phyloP scores from a whole-genome alignment of 208 protist species.

The Leishmania guyanensis region DNA sequence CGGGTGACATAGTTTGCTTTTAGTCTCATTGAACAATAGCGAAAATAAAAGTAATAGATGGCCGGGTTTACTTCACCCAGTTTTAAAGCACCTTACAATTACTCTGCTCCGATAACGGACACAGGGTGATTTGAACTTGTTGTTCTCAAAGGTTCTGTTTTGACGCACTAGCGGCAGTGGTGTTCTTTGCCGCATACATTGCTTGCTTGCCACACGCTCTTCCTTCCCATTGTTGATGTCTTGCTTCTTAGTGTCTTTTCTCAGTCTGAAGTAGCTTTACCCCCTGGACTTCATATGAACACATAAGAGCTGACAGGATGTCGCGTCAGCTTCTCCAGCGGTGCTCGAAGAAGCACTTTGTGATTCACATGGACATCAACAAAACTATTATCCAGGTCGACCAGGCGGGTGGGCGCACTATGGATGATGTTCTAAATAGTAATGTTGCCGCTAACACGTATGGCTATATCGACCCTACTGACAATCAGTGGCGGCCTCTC shows the following conservation, averaged over 20 bases:
- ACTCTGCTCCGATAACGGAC: no score
- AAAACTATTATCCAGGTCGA: conserved; percentile 90
- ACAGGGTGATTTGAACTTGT: not conserved
- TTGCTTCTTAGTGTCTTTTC: not conserved
- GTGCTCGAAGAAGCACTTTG: conserved; percentile 62
- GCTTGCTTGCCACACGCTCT: not conserved
- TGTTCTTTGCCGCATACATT: not conserved
- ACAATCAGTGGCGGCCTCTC: conserved; percentile 43
- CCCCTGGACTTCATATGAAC: not conserved
- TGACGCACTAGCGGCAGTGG: not conserved
- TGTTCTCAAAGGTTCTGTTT: not conserved
- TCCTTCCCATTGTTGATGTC: not conserved
- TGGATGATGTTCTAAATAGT: conserved; percentile 89
- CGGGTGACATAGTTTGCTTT: conserved; percentile 5
- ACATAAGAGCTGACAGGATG: conserved; percentile 31
- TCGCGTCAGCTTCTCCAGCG: conserved; percentile 54
- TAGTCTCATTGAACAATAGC: not conserved
- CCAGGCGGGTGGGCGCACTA: conserved; percentile 63
- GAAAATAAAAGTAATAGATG: not conserved
- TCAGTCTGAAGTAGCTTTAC: not conserved
- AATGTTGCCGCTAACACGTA: conserved; percentile 83
- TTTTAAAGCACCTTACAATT: not conserved
- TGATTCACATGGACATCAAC: conserved; percentile 93
- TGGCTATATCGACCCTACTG: conserved; percentile 41
- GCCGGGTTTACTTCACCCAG: not conserved